These are phyloP conservation scores for Circinella minor DNA, from an alignment of 371 early-diverging fungal genomes.

Conservation along the genomic window DNA sequence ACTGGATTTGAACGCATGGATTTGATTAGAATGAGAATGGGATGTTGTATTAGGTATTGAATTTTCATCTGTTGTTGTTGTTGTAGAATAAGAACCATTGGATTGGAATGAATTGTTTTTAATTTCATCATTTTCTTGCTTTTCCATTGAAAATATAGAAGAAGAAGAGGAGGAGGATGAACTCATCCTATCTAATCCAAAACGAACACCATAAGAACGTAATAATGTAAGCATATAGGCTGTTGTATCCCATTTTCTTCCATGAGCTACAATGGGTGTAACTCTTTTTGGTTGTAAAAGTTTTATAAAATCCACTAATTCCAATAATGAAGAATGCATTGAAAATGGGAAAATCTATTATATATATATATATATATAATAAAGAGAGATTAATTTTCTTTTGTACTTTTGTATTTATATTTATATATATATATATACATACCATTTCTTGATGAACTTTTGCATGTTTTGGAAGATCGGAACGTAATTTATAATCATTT, in stretches of 20 bases:
- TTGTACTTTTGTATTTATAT: neutral
- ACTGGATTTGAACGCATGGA: too few relatives aligned
- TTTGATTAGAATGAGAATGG: too few relatives aligned
- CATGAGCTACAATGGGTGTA: slow-evolving; percentile 29
- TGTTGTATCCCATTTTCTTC: slow-evolving; percentile 11
- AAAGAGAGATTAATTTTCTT: neutral
- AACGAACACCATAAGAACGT: slow-evolving; percentile 8
- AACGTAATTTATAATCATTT: slow-evolving; percentile 4
- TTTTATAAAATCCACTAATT: slow-evolving; percentile 21
- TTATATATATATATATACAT: too few relatives aligned
- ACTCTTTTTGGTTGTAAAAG: slow-evolving; percentile 19
- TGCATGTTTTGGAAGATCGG: slow-evolving; percentile 17
- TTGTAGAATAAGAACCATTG: too few relatives aligned
- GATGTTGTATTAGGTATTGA: too few relatives aligned
- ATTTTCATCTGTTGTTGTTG: too few relatives aligned
- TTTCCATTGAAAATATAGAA: neutral
- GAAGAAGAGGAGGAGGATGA: neutral
- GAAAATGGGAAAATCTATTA: slow-evolving; percentile 32
- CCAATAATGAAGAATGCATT: slow-evolving; percentile 27
- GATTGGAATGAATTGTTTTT: too few relatives aligned
- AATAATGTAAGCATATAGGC: slow-evolving; percentile 6
- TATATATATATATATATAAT: too few relatives aligned
- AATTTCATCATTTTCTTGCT: too few relatives aligned
- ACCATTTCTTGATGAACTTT: slow-evolving; percentile 12
- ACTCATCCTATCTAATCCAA: neutral